A percentile compares a stretch with the other conserved stretches of the same genome.
These are phyloP conservation scores for Microcyclospora pomicola DNA, from an alignment of 2,329 filamentous ascomycete genomes.

Conservation along the genomic window DNA sequence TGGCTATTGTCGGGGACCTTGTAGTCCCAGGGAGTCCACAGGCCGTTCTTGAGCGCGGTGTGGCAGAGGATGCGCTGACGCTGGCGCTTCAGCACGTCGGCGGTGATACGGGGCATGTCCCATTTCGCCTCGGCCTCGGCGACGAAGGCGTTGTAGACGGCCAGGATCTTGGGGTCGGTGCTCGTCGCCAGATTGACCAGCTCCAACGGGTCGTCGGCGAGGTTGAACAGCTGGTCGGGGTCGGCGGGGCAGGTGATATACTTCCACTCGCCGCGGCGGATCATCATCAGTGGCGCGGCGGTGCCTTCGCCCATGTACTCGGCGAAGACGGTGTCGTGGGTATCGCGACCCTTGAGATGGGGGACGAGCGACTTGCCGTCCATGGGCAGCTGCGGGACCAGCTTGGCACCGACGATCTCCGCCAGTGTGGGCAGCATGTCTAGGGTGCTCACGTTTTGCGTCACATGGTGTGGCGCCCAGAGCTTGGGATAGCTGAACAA, in stretches of 20 bases:
- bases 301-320: slow-evolving; percentile 95
- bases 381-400: slow-evolving; percentile 61
- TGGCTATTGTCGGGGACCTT: slow-evolving; percentile 54
- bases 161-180: slow-evolving; percentile 24
- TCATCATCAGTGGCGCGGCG: slow-evolving; percentile 83
- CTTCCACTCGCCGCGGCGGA: slow-evolving; percentile 78
- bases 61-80: slow-evolving; percentile 66
- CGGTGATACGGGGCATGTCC: slow-evolving; percentile 67
- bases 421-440: slow-evolving; percentile 83
- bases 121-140: slow-evolving; percentile 61
- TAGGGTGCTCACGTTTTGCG: slow-evolving; percentile 77
- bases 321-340: slow-evolving; percentile 76
- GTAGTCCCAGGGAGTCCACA: slow-evolving; percentile 74
- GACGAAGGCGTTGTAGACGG: slow-evolving; percentile 47
- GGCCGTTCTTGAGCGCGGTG: slow-evolving; percentile 62
- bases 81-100: slow-evolving; percentile 62
- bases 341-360: slow-evolving; percentile 54
- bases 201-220: slow-evolving; percentile 61
- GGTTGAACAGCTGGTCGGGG: slow-evolving; percentile 71
- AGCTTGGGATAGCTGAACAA: slow-evolving; percentile 66
- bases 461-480: slow-evolving; percentile 62
- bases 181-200: slow-evolving; percentile 52
- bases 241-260: slow-evolving; percentile 78
- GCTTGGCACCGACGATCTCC: slow-evolving; percentile 60
- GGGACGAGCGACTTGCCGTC: slow-evolving; percentile 72